A percentile compares a stretch with the other conserved stretches of the same genome.
phyloP scores from a whole-genome alignment of 768 basidiomycete species.

The Hydnomerulius pinastri region DNA sequence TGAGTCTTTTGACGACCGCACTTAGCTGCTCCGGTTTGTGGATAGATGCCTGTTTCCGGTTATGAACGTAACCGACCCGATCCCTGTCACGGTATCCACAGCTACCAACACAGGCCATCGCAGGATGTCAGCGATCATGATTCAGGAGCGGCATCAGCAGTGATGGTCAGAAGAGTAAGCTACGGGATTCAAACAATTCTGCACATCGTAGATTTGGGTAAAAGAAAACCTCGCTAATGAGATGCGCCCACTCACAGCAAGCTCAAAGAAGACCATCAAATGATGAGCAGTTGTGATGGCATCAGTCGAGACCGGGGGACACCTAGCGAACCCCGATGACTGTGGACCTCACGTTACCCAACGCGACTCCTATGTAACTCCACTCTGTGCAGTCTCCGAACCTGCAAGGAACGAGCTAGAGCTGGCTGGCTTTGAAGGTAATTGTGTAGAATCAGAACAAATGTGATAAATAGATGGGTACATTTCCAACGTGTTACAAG shows the following conservation, averaged over 20 bases:
- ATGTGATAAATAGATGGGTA: background rate
- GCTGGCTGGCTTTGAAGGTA: slow-evolving; percentile 9
- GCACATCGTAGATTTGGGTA: background rate
- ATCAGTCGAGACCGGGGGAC: background rate
- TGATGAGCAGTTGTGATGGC: background rate
- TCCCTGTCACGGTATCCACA: too few relatives aligned
- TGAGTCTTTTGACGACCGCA: background rate
- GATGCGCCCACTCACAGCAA: background rate
- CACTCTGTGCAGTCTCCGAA: too few relatives aligned
- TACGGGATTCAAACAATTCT: background rate
- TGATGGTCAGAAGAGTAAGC: too few relatives aligned
- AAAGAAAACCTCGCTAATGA: too few relatives aligned
- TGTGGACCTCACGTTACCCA: background rate
- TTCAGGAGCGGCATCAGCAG: too few relatives aligned
- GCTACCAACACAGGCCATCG: background rate
- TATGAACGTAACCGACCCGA: background rate
- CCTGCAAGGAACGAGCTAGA: background rate
- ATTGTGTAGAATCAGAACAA: background rate
- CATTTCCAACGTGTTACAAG: background rate
- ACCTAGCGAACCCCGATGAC: too few relatives aligned
- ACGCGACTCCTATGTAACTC: background rate
- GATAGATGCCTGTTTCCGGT: background rate
- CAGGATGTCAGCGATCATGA: background rate
- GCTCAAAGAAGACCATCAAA: background rate
- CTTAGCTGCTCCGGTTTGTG: too few relatives aligned